Base-by-base conservation (phyloP, 352 stramenopile species). In the Globisporangium echinulatum region DNA sequence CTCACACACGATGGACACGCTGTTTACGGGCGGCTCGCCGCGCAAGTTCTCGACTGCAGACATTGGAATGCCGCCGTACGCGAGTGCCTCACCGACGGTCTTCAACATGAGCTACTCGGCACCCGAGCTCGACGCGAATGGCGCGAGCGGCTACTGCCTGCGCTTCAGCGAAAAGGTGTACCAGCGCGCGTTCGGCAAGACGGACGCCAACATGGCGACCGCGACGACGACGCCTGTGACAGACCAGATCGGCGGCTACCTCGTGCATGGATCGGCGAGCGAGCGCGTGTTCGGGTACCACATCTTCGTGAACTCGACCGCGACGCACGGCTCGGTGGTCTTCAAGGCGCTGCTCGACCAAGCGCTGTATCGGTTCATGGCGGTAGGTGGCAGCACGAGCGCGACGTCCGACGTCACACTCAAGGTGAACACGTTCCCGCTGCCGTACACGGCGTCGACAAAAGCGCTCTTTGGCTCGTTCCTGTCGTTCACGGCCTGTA, bases 401-500 rank as follows among this genome's bases (percentile, higher is more conserved):
- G 50, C 52, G 7, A 52, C 55, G 1, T 15, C 54, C 3, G 52
- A 77, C 11, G 49, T 86, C 10, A 67, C 63, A 3, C 58, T 87
- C 7, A 74, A 69, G 19, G 77, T 79, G 19, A 81, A 77, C 57
- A 79, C 54, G 2, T 71, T 75, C 46, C 79, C 77, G 19, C 54
- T 89, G 40, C 79, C 79, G 4, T 60, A 83, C 54, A 83, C 75
- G 44, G 62, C 66, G 54, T 60, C 64, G 5, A 80, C 68, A 2
- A 69, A 78, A 14, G 66, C 67, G 19, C 50, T 86, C 1, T 82
- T 85, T 19, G 69, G 60, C 2, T 81, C 79, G 4, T 77, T 80
- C 54, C 33, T 85, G 14, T 75, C 77, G 9, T 83, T 98, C 52
- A 74, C 93, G 7, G 84, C 89, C 13, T 78, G 68, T 13, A 78